Evolutionary conservation across 176 grass and related monocot genomes (phyloP).

Genomic region (Aegilops bicornis): DNA sequence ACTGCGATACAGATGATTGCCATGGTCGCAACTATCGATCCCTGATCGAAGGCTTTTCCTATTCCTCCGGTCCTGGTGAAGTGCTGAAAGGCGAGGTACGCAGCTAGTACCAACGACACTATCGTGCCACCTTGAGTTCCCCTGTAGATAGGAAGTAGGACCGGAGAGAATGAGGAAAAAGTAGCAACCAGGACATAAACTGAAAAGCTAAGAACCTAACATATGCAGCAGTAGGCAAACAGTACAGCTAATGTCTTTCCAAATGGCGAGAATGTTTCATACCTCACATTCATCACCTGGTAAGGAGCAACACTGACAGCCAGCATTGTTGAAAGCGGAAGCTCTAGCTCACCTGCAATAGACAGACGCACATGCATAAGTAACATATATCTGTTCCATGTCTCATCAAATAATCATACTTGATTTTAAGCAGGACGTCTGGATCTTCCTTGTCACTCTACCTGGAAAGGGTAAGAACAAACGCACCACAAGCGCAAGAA

Average conservation of each 20-base stretch:
- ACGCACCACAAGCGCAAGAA: conserved; percentile 78
- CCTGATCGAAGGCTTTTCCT: conserved; percentile 70
- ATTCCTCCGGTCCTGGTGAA: conserved; percentile 65
- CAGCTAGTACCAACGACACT: conserved; percentile 71
- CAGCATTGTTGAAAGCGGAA: conserved; percentile 74
- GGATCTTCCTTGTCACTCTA: conserved; percentile 28
- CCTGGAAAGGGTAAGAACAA: conserved; percentile 91
- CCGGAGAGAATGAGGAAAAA: not conserved
- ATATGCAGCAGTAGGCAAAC: not conserved
- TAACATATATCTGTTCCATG: not conserved
- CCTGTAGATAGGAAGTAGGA: conserved; percentile 36
- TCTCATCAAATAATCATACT: not conserved
- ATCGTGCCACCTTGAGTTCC: conserved; percentile 77
- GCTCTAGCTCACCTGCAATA: conserved; percentile 70
- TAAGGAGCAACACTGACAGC: conserved; percentile 71
- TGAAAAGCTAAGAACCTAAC: not conserved
- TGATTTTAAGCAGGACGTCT: not conserved
- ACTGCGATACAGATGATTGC: conserved; percentile 55
- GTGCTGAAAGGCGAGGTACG: conserved; percentile 81
- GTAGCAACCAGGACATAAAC: not conserved
- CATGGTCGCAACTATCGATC: conserved; percentile 73
- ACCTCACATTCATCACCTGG: conserved; percentile 76
- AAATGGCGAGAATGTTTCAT: not conserved
- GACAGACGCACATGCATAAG: conserved; percentile 12
- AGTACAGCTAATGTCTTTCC: not conserved